Conservation (phyloP, 768 basidiomycete genomes). For the Mycena vulgaris region DNA sequence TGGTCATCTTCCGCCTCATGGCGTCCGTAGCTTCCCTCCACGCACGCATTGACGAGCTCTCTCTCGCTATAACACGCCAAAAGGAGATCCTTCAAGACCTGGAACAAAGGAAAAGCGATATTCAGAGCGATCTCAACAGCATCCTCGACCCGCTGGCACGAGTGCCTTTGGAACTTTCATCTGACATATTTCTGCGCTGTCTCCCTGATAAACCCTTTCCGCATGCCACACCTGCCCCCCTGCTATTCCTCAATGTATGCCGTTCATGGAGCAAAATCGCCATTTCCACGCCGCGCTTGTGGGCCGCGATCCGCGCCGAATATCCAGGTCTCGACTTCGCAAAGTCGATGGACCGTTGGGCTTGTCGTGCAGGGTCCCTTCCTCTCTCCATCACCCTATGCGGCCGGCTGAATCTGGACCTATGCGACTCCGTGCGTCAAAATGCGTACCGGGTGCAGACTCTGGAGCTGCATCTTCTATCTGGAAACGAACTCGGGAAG, state of each 20-base stretch:
- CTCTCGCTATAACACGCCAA: not conserved
- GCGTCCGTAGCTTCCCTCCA: not conserved
- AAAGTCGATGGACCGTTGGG: not conserved
- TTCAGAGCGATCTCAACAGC: not conserved
- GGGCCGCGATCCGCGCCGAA: not conserved
- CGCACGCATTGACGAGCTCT: not conserved
- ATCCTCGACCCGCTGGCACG: slow-evolving; percentile 7
- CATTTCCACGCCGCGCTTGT: not conserved
- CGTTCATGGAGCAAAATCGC: not conserved
- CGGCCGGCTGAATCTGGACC: not conserved
- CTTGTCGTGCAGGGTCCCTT: not conserved
- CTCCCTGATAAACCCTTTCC: not conserved
- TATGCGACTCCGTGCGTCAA: not conserved
- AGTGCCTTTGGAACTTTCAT: not conserved
- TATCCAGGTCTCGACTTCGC: not conserved
- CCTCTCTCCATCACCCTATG: not conserved
- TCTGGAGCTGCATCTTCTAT: not conserved
- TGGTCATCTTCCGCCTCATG: no score
- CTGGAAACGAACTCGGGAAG: not conserved
- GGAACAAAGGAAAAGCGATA: not conserved
- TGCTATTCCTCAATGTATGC: not conserved
- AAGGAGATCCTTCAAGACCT: not conserved
- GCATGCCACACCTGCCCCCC: not conserved
- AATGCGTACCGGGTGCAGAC: not conserved
- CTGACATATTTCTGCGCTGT: slow-evolving; percentile 10